Evolutionary conservation across 2,329 filamentous ascomycete genomes (phyloP), one percentile per base, ranked within the genome.

Genomic region (Aspergillus glaucus): DNA sequence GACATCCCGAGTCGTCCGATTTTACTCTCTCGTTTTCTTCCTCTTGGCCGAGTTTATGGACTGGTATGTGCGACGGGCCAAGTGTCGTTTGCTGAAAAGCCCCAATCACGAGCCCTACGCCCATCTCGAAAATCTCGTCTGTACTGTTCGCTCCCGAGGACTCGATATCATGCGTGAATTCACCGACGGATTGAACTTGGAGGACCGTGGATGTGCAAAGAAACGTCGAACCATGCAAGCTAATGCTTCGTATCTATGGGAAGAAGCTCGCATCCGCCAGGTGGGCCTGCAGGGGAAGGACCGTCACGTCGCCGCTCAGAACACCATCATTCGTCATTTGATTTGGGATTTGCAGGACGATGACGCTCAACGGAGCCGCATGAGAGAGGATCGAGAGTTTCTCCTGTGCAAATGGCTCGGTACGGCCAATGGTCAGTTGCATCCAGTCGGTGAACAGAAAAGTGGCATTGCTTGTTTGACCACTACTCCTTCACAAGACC

Each of bases 261-360:
- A 66, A 46, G 53, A 63, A 30, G 62, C 64, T 7, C 60, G 62
- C 50, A 50, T 66, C 34, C 62, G 59, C 28, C 62, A 68, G 47
- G 54, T 67, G 9, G 67, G 67, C 4, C 52, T 60, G 30, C 61
- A 63, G 17, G 61, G 62, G 10, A 51, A 49, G 26, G 60, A 64
- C 14, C 66, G 67, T 22, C 61, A 59, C 32, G 53, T 60, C 41
- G 64, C 64, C 2, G 61, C 65, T 3, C 64, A 69, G 48, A 68
- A 64, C 21, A 65, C 66, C 15, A 57, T 67, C 28, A 66, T 62
- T 3, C 62, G 64, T 9, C 65, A 64, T 21, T 46, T 69, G 21
- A 66, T 70, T 17, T 70, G 65, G 64, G 66, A 68, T 22, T 66
- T 68, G 7, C 65, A 67, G 47, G 57, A 63, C 32, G 61, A 67